Conservation (phyloP, 441 rosid genomes). For the Adansonia madagascariensis region DNA sequence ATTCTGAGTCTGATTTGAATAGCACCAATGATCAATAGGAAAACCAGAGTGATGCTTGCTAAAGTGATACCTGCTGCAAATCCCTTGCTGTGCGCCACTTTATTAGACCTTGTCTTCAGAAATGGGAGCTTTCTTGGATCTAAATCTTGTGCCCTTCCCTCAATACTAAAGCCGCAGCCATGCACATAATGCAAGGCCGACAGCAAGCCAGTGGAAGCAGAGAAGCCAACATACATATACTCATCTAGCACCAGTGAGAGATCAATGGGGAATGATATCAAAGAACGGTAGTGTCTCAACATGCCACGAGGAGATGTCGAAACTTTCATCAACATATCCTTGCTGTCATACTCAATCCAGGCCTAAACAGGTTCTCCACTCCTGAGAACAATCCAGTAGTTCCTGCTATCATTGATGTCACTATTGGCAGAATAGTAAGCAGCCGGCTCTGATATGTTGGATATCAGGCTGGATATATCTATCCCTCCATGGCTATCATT, state of each 20-base stretch:
- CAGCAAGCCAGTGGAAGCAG: constrained; percentile 37
- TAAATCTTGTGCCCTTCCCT: constrained; percentile 30
- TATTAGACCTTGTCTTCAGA: background rate
- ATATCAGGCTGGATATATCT: constrained; percentile 38
- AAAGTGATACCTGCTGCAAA: constrained; percentile 23
- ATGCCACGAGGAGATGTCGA: constrained; percentile 31
- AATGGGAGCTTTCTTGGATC: constrained; percentile 32
- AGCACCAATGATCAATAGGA: constrained; percentile 22
- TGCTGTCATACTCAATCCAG: constrained; percentile 43
- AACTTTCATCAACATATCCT: constrained; percentile 31
- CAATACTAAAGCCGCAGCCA: constrained; percentile 41
- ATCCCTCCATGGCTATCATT: constrained; percentile 48
- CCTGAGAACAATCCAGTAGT: constrained; percentile 25
- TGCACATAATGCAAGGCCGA: constrained; percentile 30
- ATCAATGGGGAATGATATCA: constrained; percentile 38
- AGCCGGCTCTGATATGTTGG: constrained; percentile 33
- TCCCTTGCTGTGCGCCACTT: background rate
- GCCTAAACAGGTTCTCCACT: constrained; percentile 34
- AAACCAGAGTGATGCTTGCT: constrained; percentile 17
- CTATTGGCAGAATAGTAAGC: constrained; percentile 30
- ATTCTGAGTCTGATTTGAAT: constrained; percentile 11
- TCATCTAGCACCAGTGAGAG: constrained; percentile 31
- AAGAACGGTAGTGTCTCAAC: constrained; percentile 36
- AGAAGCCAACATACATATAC: constrained; percentile 47
- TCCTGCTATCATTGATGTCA: background rate